A percentile compares a stretch with the other conserved stretches of the same genome.
These are phyloP conservation scores for Aspergillus sergii DNA, from an alignment of 2,329 filamentous ascomycete species.

Conservation along the genomic window DNA sequence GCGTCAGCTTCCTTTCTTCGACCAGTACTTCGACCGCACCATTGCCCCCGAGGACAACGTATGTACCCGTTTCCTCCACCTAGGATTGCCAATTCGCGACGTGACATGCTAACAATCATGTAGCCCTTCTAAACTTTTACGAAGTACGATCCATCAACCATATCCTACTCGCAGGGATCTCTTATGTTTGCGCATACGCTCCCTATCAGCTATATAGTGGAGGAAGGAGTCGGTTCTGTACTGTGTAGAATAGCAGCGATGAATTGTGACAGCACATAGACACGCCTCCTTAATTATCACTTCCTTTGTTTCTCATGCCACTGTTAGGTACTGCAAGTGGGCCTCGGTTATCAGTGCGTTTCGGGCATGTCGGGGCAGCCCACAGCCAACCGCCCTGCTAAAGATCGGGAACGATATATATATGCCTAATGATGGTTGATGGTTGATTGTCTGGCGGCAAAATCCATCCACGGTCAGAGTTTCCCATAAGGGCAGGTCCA, in stretches of 20 bases:
- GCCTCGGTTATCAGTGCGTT: not conserved
- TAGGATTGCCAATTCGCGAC: not conserved
- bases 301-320: not conserved
- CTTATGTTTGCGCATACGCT: slow-evolving; percentile 19
- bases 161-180: slow-evolving; percentile 12
- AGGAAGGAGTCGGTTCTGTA: slow-evolving; percentile 23
- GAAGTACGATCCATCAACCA: slow-evolving; percentile 10
- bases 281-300: slow-evolving; percentile 14
- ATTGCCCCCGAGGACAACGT: slow-evolving; percentile 66
- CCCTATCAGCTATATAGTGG: slow-evolving; percentile 15
- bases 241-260: slow-evolving; percentile 43
- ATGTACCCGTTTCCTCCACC: slow-evolving; percentile 24
- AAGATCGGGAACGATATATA: not conserved
- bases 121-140: slow-evolving; percentile 40
- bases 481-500: slow-evolving; percentile 28
- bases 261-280: slow-evolving; percentile 42
- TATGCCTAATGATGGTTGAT: no score
- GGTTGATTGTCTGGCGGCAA: no score
- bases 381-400: not conserved
- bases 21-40: slow-evolving; percentile 58
- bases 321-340: not conserved
- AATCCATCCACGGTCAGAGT: not conserved
- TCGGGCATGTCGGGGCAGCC: not conserved
- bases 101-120: slow-evolving; percentile 22
- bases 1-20: slow-evolving; percentile 61